These are phyloP conservation scores for Paraurostyla sp. DNA, from an alignment of 73 alveolate genomes.

Conservation along the genomic window DNA sequence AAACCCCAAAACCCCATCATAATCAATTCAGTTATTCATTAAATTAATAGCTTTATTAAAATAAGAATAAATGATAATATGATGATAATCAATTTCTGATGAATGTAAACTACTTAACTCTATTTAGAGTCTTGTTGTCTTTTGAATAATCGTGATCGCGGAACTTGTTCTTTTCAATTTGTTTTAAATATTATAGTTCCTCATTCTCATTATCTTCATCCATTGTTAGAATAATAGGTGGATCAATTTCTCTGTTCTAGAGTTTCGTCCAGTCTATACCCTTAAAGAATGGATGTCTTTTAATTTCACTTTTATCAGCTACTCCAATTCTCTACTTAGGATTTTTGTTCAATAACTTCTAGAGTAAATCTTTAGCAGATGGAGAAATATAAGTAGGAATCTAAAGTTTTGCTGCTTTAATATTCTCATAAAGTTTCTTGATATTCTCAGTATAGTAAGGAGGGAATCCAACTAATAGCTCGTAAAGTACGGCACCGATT, in stretches of 20 bases:
- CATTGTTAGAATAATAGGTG: constrained; percentile 66
- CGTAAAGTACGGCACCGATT: constrained; percentile 90
- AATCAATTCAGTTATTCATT: too few relatives aligned
- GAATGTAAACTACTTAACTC: constrained; percentile 72
- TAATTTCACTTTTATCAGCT: constrained; percentile 76
- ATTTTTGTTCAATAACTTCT: constrained; percentile 76
- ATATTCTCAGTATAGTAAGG: constrained; percentile 85
- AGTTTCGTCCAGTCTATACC: constrained; percentile 79
- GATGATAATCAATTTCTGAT: constrained; percentile 12
- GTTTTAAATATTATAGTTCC: constrained; percentile 52
- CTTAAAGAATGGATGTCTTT: constrained; percentile 82
- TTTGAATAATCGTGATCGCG: constrained; percentile 62
- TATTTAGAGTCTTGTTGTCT: constrained; percentile 67
- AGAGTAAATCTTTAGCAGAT: constrained; percentile 73
- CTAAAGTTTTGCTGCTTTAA: constrained; percentile 78
- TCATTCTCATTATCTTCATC: constrained; percentile 62
- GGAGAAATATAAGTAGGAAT: constrained; percentile 81
- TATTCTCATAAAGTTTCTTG: constrained; percentile 75
- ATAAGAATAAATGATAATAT: constrained; percentile 48
- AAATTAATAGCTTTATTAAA: constrained; percentile 13
- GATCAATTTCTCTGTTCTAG: constrained; percentile 72
- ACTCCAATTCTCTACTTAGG: constrained; percentile 87
- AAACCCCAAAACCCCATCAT: too few relatives aligned
- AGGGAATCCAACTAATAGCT: constrained; percentile 84
- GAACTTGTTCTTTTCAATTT: constrained; percentile 44